Percentiles rank a stretch among this genome's conserved stretches.
Evolutionary conservation across 805 yeast species (phyloP).

Genomic region (Suhomyces tanzawaensis): DNA sequence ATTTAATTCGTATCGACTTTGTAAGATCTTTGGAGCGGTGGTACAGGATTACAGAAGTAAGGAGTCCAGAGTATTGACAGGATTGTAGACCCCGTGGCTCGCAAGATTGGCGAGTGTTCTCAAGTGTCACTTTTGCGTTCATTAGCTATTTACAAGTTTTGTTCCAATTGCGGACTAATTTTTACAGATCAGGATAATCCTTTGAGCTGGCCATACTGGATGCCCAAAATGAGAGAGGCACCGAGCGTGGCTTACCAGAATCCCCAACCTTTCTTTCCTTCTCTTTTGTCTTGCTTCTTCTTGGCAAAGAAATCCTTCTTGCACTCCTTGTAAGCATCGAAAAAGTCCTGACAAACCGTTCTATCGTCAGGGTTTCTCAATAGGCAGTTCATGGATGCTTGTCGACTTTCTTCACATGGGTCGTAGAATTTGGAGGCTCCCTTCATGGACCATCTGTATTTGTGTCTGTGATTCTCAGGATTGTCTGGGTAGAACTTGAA

Average conservation of each 20-base stretch:
- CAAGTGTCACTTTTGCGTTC: no score
- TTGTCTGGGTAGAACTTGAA: constrained; percentile 82
- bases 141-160: no score
- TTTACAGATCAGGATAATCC: no score
- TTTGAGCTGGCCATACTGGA: no score
- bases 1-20: no score
- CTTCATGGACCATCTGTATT: constrained; percentile 66
- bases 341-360: constrained; percentile 70
- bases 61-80: no score
- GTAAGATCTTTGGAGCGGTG: no score
- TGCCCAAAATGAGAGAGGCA: no score
- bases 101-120: no score
- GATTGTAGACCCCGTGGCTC: no score
- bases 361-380: constrained; percentile 70
- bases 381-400: constrained; percentile 82
- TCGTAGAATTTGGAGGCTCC: constrained; percentile 84
- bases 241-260: constrained; percentile 23
- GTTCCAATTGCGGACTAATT: no score
- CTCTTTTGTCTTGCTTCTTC: constrained; percentile 32
- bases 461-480: constrained; percentile 71
- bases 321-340: constrained; percentile 92
- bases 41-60: no score
- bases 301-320: constrained; percentile 50
- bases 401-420: constrained; percentile 88
- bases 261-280: constrained; percentile 46